A percentile compares a stretch with the other conserved stretches of the same genome.
phyloP scores from a whole-genome alignment of 257 asterid species.

The Solanum peruvianum region DNA sequence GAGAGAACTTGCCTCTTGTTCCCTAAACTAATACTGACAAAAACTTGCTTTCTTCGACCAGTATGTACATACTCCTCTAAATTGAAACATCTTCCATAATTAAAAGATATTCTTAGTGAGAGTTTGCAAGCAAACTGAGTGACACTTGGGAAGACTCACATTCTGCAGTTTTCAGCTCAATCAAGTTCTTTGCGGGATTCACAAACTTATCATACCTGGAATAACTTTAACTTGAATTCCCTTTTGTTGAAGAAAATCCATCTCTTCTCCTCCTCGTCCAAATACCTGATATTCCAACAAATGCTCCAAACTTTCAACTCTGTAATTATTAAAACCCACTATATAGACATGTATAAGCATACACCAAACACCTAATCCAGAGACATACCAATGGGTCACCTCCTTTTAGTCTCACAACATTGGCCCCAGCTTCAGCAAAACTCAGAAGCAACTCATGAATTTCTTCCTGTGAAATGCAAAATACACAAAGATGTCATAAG shows the following conservation, averaged over 20 bases:
- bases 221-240: constrained; percentile 83
- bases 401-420: constrained; percentile 94
- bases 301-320: not conserved
- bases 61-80: not conserved
- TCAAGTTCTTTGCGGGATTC: not conserved
- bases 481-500: not conserved
- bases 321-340: not conserved
- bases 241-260: constrained; percentile 88
- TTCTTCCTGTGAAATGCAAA: constrained; percentile 58
- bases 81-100: not conserved
- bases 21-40: not conserved
- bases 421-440: constrained; percentile 96
- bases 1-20: not conserved
- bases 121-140: not conserved
- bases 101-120: not conserved
- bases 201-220: constrained; percentile 48
- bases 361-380: not conserved
- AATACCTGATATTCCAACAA: constrained; percentile 52
- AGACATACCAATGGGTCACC: constrained; percentile 88
- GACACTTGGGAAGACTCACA: not conserved
- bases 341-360: not conserved
- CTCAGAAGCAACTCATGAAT: constrained; percentile 90
- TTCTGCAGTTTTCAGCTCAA: not conserved
- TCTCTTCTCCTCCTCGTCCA: constrained; percentile 98
- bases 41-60: not conserved